Evolutionary conservation across 345 rosid genomes (phyloP).

Genomic region (Citrus australasica): DNA sequence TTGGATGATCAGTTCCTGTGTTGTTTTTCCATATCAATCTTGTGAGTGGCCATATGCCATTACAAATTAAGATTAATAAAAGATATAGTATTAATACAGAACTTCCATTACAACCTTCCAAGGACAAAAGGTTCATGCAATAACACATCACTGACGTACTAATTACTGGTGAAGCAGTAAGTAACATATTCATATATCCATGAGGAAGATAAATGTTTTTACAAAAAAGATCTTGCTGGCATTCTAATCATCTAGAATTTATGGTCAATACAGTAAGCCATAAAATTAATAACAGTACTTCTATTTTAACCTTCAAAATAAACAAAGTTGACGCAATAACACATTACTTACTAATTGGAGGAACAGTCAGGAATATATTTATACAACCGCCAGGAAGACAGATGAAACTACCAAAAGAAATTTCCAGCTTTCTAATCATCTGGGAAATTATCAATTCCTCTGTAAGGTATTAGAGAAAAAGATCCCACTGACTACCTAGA

Average conservation of each 20-base stretch:
- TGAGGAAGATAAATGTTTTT: not conserved
- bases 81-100: not conserved
- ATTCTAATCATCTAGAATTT: not conserved
- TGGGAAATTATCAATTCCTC: not conserved
- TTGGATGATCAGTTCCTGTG: slow-evolving; percentile 79
- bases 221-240: not conserved
- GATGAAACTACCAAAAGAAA: not conserved
- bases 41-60: slow-evolving; percentile 15
- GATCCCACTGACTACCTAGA: not conserved
- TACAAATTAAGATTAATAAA: not conserved
- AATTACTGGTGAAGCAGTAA: not conserved
- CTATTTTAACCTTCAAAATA: not conserved
- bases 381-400: not conserved
- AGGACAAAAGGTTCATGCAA: not conserved
- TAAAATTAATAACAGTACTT: not conserved
- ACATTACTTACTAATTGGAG: not conserved
- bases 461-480: not conserved
- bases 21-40: slow-evolving; percentile 9
- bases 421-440: not conserved
- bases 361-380: not conserved
- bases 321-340: not conserved
- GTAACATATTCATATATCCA: not conserved
- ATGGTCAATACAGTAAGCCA: not conserved
- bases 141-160: not conserved
- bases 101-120: not conserved